Conservation (phyloP, 345 rosid species). For the Eucalyptus pauciflora region DNA sequence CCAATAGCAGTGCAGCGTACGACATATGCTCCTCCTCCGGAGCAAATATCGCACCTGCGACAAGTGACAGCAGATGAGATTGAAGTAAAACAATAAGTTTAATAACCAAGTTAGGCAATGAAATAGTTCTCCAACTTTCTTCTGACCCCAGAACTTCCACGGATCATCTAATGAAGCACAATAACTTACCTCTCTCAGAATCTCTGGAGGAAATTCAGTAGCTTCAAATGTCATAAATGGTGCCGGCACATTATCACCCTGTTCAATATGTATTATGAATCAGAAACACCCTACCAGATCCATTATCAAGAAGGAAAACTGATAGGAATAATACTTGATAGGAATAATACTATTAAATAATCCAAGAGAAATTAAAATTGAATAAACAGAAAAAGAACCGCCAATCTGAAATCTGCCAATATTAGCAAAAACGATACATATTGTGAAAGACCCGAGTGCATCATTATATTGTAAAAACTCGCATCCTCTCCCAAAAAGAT, state of each 20-base stretch:
- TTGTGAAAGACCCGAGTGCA: neutral
- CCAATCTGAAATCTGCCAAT: neutral
- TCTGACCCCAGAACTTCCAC: constrained; percentile 6
- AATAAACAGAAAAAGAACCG: neutral
- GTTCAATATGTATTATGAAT: constrained; percentile 6
- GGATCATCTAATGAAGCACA: neutral
- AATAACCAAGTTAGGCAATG: constrained; percentile 4
- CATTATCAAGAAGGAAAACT: neutral
- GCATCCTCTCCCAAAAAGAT: neutral
- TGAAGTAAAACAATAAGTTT: constrained; percentile 12
- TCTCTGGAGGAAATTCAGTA: constrained; percentile 86
- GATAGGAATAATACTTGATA: neutral
- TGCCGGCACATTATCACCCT: constrained; percentile 92
- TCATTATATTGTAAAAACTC: neutral
- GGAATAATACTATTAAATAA: neutral
- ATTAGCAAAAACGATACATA: neutral
- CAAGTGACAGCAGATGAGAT: constrained; percentile 59
- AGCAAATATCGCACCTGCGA: constrained; percentile 98
- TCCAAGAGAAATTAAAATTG: neutral
- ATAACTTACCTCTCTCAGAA: constrained; percentile 72
- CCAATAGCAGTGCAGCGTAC: constrained; percentile 85
- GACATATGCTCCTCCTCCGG: constrained; percentile 93
- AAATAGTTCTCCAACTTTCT: constrained; percentile 4
- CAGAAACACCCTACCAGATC: neutral
- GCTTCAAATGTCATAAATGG: constrained; percentile 94